Percentiles rank a stretch among this genome's conserved stretches.
phyloP scores from a whole-genome alignment of 441 rosid species.

The Croton setiger region DNA sequence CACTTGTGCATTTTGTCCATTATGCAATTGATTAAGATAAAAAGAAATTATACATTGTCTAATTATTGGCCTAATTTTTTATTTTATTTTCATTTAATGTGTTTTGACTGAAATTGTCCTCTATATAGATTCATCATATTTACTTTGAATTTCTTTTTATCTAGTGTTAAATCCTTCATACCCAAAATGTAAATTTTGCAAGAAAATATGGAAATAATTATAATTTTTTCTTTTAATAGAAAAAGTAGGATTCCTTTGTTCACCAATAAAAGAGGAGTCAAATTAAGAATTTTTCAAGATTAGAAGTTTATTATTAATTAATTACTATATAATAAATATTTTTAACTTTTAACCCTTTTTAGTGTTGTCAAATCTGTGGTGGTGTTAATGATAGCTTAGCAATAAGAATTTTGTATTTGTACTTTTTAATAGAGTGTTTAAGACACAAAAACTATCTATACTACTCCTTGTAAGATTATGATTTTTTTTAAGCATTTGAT shows the following conservation, averaged over 20 bases:
- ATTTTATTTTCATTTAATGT: not conserved
- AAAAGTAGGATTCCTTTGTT: constrained; percentile 8
- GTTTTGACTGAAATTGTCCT: not conserved
- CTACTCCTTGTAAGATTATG: not conserved
- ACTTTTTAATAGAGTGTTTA: not conserved
- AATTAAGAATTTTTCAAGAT: constrained; percentile 31
- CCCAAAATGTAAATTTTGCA: not conserved
- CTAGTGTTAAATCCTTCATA: not conserved
- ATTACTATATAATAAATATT: not conserved
- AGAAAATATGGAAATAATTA: constrained; percentile 1
- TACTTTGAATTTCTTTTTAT: not conserved
- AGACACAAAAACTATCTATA: not conserved
- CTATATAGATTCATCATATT: not conserved
- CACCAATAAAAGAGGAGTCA: constrained; percentile 37
- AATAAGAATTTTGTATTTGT: not conserved
- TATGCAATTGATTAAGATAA: constrained; percentile 12
- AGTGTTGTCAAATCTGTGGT: constrained; percentile 47
- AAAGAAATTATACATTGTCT: constrained; percentile 9
- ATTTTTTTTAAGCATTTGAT: not conserved
- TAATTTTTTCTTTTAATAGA: not conserved
- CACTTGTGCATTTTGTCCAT: constrained; percentile 3
- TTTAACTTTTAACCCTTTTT: constrained; percentile 19
- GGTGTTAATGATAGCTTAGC: constrained; percentile 20
- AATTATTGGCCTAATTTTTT: constrained; percentile 2
- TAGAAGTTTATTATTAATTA: constrained; percentile 11